These are phyloP conservation scores for Calvatia gigantea DNA, from an alignment of 768 basidiomycete genomes.

Conservation along the genomic window DNA sequence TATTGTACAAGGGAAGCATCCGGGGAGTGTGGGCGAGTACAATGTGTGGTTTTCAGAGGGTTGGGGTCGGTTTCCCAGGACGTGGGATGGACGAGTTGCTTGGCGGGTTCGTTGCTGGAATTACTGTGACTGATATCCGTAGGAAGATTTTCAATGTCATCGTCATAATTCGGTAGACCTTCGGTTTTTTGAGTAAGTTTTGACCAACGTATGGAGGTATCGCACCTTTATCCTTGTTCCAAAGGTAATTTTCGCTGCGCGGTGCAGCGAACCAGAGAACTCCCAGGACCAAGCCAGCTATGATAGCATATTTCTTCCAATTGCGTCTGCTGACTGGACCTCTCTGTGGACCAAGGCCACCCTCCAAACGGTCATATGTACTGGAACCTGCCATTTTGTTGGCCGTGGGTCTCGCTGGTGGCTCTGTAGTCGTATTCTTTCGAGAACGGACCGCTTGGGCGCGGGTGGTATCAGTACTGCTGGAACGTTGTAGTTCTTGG, in stretches of 20 bases:
- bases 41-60: slow-evolving; percentile 68
- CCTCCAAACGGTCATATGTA: slow-evolving; percentile 60
- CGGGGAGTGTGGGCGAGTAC: slow-evolving; percentile 50
- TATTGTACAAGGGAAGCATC: slow-evolving; percentile 73
- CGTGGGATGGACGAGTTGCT: slow-evolving; percentile 32
- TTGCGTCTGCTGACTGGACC: slow-evolving; percentile 27
- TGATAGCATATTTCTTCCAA: slow-evolving; percentile 71
- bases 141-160: slow-evolving; percentile 1
- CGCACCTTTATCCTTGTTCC: slow-evolving; percentile 19
- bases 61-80: slow-evolving; percentile 76
- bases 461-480: not conserved
- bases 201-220: slow-evolving; percentile 18
- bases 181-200: slow-evolving; percentile 8
- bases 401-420: not conserved
- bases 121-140: slow-evolving; percentile 5
- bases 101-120: slow-evolving; percentile 11
- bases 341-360: slow-evolving; percentile 51
- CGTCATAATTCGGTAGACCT: slow-evolving; percentile 3
- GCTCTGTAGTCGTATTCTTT: not conserved
- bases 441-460: not conserved
- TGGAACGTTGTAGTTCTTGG: not conserved
- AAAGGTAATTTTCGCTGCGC: slow-evolving; percentile 20
- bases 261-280: slow-evolving; percentile 71
- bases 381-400: slow-evolving; percentile 13
- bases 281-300: slow-evolving; percentile 49